A percentile compares a stretch with the other conserved stretches of the same genome.
Conservation (phyloP, 805 yeast genomes). For the Metschnikowia amazonensis region DNA sequence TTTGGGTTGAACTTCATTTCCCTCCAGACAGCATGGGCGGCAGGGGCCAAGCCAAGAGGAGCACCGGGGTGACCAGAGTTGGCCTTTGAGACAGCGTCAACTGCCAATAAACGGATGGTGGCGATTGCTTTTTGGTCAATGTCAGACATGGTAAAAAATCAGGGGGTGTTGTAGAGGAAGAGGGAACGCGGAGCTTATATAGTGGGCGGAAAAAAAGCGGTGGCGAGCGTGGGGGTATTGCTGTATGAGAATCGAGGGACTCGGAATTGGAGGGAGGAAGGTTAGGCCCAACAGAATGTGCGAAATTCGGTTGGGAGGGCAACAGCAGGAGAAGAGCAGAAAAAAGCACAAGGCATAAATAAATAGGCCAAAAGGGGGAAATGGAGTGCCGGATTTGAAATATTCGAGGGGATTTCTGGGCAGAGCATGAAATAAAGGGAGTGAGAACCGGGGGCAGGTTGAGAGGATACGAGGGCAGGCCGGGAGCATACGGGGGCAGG, state of each 20-base stretch:
- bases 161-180: background rate
- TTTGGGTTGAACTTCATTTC: conserved; percentile 83
- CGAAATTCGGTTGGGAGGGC: background rate
- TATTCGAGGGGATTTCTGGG: too few species aligned
- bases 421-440: too few species aligned
- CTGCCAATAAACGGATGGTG: conserved; percentile 86
- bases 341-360: too few species aligned
- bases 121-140: conserved; percentile 73
- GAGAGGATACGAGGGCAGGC: too few species aligned
- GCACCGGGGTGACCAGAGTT: conserved; percentile 99
- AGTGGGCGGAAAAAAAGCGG: conserved; percentile 2
- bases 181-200: conserved; percentile 7
- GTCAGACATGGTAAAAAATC: conserved; percentile 20
- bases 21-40: conserved; percentile 83
- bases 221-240: conserved; percentile 7
- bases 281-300: conserved; percentile 1
- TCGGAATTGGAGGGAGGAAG: background rate
- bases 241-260: conserved; percentile 7
- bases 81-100: conserved; percentile 82
- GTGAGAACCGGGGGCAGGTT: too few species aligned
- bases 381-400: too few species aligned
- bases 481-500: too few species aligned
- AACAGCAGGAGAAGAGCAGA: background rate
- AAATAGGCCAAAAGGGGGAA: too few species aligned
- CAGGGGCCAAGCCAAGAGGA: conserved; percentile 95